These are phyloP conservation scores for Penicillium paradoxum DNA, from an alignment of 495 filamentous ascomycete genomes.

Conservation along the genomic window DNA sequence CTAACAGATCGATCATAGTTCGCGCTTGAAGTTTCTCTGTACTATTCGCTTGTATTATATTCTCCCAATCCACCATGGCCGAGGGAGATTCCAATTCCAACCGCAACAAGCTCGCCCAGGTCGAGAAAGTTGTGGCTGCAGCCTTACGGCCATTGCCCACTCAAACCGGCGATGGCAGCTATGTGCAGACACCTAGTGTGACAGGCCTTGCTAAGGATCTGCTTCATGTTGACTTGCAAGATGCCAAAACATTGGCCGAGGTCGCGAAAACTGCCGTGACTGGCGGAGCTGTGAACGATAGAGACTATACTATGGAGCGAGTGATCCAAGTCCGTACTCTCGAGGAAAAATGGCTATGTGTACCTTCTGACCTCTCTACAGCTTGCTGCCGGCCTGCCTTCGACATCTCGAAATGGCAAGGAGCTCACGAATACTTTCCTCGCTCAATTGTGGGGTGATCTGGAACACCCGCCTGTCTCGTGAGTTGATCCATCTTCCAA, in stretches of 20 bases:
- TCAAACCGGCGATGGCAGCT: slow-evolving; percentile 58
- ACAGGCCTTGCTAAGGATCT: slow-evolving; percentile 39
- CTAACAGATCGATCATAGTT: not conserved
- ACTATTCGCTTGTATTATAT: slow-evolving; percentile 5
- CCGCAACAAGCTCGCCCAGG: slow-evolving; percentile 39
- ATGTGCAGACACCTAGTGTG: slow-evolving; percentile 27
- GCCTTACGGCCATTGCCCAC: slow-evolving; percentile 58
- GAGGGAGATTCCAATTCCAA: slow-evolving; percentile 17
- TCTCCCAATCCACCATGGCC: slow-evolving; percentile 19
- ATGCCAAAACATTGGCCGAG: slow-evolving; percentile 45
- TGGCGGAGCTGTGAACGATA: slow-evolving; percentile 82
- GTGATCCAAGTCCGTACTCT: slow-evolving; percentile 39
- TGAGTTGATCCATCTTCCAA: slow-evolving; percentile 30
- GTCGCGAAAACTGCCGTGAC: slow-evolving; percentile 62
- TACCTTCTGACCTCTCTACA: slow-evolving; percentile 9
- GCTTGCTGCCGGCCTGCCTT: slow-evolving; percentile 44
- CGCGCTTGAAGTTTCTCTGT: not conserved
- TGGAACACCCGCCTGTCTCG: slow-evolving; percentile 63
- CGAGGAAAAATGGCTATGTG: not conserved
- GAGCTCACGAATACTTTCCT: slow-evolving; percentile 57
- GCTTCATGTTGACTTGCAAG: slow-evolving; percentile 32
- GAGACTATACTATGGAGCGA: slow-evolving; percentile 56
- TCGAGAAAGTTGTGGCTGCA: slow-evolving; percentile 53
- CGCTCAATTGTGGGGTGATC: slow-evolving; percentile 59
- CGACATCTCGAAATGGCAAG: slow-evolving; percentile 48